Percentiles rank a stretch among this genome's conserved stretches.
Evolutionary conservation across 2,329 filamentous ascomycete species (phyloP).

Genomic region (Aspergillus persii): DNA sequence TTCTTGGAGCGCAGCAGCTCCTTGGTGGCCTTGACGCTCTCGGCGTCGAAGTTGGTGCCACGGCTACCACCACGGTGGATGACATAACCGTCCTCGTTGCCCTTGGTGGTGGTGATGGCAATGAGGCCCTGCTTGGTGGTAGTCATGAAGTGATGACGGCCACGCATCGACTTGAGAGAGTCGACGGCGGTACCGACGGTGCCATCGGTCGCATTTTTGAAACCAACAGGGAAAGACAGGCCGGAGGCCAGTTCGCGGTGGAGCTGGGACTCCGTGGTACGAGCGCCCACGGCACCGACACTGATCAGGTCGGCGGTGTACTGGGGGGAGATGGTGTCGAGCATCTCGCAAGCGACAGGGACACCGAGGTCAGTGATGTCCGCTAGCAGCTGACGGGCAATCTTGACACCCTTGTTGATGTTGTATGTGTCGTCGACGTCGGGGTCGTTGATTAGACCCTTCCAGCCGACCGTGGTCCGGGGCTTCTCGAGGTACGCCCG

Average conservation of each 20-base stretch:
- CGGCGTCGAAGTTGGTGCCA: slow-evolving; percentile 89
- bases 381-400: slow-evolving; percentile 87
- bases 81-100: slow-evolving; percentile 95
- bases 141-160: slow-evolving; percentile 88
- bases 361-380: slow-evolving; percentile 83
- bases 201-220: slow-evolving; percentile 98
- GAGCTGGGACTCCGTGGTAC: slow-evolving; percentile 92
- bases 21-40: slow-evolving; percentile 74
- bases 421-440: slow-evolving; percentile 95
- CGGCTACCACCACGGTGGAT: slow-evolving; percentile 87
- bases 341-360: slow-evolving; percentile 95
- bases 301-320: slow-evolving; percentile 95
- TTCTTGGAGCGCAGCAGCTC: slow-evolving; percentile 77
- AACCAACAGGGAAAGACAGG: slow-evolving; percentile 92
- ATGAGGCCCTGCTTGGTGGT: slow-evolving; percentile 96
- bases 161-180: slow-evolving; percentile 71
- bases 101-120: slow-evolving; percentile 85
- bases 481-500: slow-evolving; percentile 98
- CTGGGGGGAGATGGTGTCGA: slow-evolving; percentile 96
- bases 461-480: slow-evolving; percentile 95
- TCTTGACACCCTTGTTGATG: slow-evolving; percentile 95
- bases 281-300: slow-evolving; percentile 87
- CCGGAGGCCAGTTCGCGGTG: slow-evolving; percentile 93
- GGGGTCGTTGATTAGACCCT: slow-evolving; percentile 97
- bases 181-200: slow-evolving; percentile 87